Conservation (phyloP, 208 protist species). For the Lotmaria passim region DNA sequence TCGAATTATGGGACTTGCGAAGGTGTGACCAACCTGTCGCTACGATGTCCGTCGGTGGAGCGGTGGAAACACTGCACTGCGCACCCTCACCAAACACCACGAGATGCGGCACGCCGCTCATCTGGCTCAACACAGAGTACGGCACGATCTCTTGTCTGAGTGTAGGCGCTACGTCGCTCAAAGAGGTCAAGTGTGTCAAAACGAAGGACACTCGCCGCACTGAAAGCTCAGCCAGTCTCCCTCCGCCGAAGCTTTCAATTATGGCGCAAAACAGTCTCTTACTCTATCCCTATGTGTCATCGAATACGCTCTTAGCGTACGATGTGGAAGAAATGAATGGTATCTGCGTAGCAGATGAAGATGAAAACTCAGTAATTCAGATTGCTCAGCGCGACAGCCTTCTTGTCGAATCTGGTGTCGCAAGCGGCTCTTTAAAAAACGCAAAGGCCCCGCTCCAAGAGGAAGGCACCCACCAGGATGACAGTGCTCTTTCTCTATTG, state of each 20-base stretch:
- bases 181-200: constrained; percentile 18
- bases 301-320: constrained; percentile 40
- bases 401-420: not conserved
- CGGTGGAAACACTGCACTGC: constrained; percentile 7
- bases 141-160: constrained; percentile 30
- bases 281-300: constrained; percentile 47
- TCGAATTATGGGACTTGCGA: constrained; percentile 73
- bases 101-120: constrained; percentile 20
- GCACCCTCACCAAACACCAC: not conserved
- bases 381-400: not conserved
- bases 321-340: constrained; percentile 9
- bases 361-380: not conserved
- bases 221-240: constrained; percentile 34
- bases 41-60: constrained; percentile 17
- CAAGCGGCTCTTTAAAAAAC: not conserved
- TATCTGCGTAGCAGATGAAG: not conserved
- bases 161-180: constrained; percentile 30
- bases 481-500: not conserved
- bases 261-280: constrained; percentile 36
- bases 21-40: constrained; percentile 35
- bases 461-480: not conserved
- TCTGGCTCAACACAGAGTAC: constrained; percentile 43
- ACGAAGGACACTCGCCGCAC: constrained; percentile 37
- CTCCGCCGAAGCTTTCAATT: constrained; percentile 39
- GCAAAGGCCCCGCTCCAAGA: not conserved